These are phyloP conservation scores for Benincasa hispida DNA, from an alignment of 306 rosid genomes.

Conservation along the genomic window DNA sequence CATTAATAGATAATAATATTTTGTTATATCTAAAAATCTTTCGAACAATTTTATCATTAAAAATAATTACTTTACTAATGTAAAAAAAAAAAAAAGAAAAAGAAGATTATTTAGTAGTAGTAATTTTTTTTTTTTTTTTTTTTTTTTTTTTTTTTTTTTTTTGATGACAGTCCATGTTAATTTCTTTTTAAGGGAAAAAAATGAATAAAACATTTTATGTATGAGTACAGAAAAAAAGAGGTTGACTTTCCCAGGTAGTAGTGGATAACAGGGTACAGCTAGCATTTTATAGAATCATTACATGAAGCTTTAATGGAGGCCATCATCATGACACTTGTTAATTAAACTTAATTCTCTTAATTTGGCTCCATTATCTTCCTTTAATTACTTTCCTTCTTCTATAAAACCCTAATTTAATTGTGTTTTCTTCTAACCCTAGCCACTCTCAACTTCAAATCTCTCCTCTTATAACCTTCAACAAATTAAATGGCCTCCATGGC, in stretches of 20 bases:
- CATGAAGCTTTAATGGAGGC: not conserved
- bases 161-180: no score
- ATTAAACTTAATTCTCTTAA: not conserved
- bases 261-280: not conserved
- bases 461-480: not conserved
- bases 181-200: no score
- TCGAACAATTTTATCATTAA: no score
- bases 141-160: no score
- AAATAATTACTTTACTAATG: no score
- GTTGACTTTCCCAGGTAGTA: not conserved
- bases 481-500: not conserved
- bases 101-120: no score
- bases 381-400: not conserved
- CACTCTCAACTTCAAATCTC: not conserved
- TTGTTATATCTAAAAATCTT: no score
- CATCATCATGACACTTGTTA: not conserved
- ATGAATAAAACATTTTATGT: no score
- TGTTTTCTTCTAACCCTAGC: not conserved
- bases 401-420: not conserved
- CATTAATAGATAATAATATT: no score
- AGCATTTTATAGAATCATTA: not conserved
- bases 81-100: no score
- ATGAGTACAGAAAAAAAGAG: not conserved
- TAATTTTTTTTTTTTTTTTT: no score
- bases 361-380: not conserved